Conservation (phyloP, 352 stramenopile species). For the Pseudoperonospora humuli region DNA sequence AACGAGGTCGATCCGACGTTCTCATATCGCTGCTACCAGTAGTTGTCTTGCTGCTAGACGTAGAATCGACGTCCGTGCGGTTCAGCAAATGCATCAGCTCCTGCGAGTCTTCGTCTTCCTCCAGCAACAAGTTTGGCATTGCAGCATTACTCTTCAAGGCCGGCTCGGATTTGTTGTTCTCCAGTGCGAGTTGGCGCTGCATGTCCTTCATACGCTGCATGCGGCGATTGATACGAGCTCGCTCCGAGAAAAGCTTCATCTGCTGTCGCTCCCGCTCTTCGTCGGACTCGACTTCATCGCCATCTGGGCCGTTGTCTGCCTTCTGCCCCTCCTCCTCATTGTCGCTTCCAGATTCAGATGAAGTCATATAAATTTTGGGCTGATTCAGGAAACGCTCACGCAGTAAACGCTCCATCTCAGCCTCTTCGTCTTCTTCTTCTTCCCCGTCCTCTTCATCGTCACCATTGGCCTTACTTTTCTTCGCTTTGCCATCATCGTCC, state of each 20-base stretch:
- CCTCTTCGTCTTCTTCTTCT: constrained; percentile 70
- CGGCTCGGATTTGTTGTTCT: constrained; percentile 30
- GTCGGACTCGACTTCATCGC: constrained; percentile 60
- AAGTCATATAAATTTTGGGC: constrained; percentile 83
- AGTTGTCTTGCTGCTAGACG: constrained; percentile 4
- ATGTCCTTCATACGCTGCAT: constrained; percentile 83
- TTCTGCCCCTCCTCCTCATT: constrained; percentile 31
- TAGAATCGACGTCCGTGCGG: constrained; percentile 36
- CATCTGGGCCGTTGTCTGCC: constrained; percentile 21
- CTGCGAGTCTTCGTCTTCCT: constrained; percentile 77
- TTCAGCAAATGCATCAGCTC: constrained; percentile 60
- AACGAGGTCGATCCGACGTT: constrained; percentile 9
- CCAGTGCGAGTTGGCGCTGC: constrained; percentile 48
- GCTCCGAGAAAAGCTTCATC: constrained; percentile 82
- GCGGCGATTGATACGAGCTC: constrained; percentile 70
- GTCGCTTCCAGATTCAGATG: constrained; percentile 69
- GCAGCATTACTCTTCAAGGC: constrained; percentile 12
- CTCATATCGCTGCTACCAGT: background rate
- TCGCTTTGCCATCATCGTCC: constrained; percentile 33
- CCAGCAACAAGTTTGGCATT: constrained; percentile 53
- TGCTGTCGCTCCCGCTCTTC: constrained; percentile 76
- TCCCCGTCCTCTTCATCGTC: constrained; percentile 27
- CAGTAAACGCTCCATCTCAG: constrained; percentile 72
- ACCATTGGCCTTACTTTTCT: constrained; percentile 21
- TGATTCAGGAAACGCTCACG: constrained; percentile 67